Conservation (phyloP, 192 early-diverging fungal genomes). For the Lunasporangiospora selenospora region DNA sequence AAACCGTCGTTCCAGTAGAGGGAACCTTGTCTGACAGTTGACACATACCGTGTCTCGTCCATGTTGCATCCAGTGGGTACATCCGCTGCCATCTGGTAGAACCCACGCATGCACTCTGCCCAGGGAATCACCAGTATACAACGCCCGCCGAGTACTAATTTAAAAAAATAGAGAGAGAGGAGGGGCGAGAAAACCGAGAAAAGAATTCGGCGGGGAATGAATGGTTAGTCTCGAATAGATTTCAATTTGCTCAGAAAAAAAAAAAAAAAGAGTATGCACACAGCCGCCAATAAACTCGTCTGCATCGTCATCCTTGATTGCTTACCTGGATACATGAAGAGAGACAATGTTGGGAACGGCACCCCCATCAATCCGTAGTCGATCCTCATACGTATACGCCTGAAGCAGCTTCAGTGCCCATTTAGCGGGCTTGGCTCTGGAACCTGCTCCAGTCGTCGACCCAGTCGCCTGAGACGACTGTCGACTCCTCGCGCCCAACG, state of each 20-base stretch:
- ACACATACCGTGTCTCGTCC: slow-evolving; percentile 56
- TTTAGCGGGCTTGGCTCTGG: slow-evolving; percentile 28
- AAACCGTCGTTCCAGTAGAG: slow-evolving; percentile 59
- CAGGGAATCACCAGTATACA: slow-evolving; percentile 58
- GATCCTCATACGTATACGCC: slow-evolving; percentile 50
- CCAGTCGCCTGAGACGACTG: slow-evolving; percentile 16
- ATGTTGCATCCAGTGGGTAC: slow-evolving; percentile 56
- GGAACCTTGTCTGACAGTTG: slow-evolving; percentile 58
- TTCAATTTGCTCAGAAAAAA: background rate
- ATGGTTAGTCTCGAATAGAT: background rate
- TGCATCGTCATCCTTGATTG: slow-evolving; percentile 6
- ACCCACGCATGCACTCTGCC: slow-evolving; percentile 58
- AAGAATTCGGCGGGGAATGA: background rate
- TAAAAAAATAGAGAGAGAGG: background rate
- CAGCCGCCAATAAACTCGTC: background rate
- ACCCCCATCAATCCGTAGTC: slow-evolving; percentile 23
- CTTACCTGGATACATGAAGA: slow-evolving; percentile 50
- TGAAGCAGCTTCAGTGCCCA: slow-evolving; percentile 47
- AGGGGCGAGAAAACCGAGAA: background rate
- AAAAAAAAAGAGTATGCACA: slow-evolving; percentile 3
- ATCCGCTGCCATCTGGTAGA: slow-evolving; percentile 57
- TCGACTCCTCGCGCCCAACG: slow-evolving; percentile 8
- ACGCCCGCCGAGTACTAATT: slow-evolving; percentile 46
- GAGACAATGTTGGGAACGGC: slow-evolving; percentile 49
- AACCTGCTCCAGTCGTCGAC: background rate